Conservation (phyloP, 2,329 filamentous ascomycete species). For the Tolypocladium endophyticum region DNA sequence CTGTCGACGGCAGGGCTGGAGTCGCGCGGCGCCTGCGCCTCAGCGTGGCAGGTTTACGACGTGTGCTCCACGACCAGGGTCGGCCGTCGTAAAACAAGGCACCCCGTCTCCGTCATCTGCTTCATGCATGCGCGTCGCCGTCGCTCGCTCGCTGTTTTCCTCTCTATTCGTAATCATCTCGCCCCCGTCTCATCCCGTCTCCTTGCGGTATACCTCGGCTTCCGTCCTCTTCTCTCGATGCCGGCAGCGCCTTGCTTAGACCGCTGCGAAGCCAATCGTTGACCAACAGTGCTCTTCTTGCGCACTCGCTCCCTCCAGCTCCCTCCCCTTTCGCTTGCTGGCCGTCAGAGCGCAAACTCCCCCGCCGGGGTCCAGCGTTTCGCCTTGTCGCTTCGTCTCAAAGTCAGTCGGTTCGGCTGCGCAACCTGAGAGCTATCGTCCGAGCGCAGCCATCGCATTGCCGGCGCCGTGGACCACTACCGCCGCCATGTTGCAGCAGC, state of each 20-base stretch:
- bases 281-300: not conserved
- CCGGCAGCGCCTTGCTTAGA: not conserved
- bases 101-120: not conserved
- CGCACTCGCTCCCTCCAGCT: not conserved
- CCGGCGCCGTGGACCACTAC: not conserved
- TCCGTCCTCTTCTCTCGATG: not conserved
- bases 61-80: not conserved
- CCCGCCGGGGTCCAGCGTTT: not conserved
- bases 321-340: not conserved
- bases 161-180: not conserved
- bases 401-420: not conserved
- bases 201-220: not conserved
- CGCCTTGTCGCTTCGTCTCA: not conserved
- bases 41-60: not conserved
- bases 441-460: not conserved
- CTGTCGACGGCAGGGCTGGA: not conserved
- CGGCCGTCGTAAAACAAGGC: not conserved
- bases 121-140: not conserved
- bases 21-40: not conserved
- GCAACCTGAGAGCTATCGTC: not conserved
- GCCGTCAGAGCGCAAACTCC: not conserved
- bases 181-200: not conserved
- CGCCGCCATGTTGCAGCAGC: conserved; percentile 3
- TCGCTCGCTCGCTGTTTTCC: not conserved
- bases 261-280: not conserved